Conservation (phyloP, 306 rosid genomes). For the Cucumis sativus region DNA sequence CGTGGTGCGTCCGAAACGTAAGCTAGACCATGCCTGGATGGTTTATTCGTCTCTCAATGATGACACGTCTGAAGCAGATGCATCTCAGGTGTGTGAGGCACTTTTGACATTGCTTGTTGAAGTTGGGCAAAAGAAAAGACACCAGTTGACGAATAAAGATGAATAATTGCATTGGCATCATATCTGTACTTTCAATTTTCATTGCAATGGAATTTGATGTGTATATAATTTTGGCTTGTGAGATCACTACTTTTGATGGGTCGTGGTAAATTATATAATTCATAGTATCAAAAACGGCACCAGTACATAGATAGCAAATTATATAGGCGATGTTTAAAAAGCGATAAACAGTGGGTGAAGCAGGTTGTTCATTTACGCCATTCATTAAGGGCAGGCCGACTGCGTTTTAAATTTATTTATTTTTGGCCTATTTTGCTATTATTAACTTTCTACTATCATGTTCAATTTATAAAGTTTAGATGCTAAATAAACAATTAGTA, state of each 20-base stretch:
- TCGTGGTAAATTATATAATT: neutral
- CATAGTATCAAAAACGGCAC: neutral
- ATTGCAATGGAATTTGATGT: slow-evolving; percentile 3
- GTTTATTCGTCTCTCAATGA: slow-evolving; percentile 64
- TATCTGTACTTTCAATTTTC: neutral
- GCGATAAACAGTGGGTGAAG: neutral
- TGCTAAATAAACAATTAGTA: neutral
- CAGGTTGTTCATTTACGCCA: neutral
- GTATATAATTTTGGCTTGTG: neutral
- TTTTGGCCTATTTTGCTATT: too few species aligned
- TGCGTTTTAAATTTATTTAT: neutral
- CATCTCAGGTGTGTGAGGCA: slow-evolving; percentile 92
- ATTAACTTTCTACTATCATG: neutral
- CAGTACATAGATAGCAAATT: neutral
- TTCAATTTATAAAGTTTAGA: too few species aligned
- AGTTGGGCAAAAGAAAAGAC: slow-evolving; percentile 56
- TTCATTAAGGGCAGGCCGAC: neutral
- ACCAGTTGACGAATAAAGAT: slow-evolving; percentile 46
- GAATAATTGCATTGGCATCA: slow-evolving; percentile 24
- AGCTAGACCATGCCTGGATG: slow-evolving; percentile 97
- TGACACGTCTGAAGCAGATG: slow-evolving; percentile 61
- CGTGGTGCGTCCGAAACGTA: slow-evolving; percentile 70
- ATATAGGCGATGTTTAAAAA: neutral
- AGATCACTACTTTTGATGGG: neutral
- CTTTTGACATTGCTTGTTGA: slow-evolving; percentile 73